Percentiles rank a stretch among this genome's conserved stretches.
phyloP scores from a whole-genome alignment of 179 eudicot genomes.

The Amaranthus tricolor region DNA sequence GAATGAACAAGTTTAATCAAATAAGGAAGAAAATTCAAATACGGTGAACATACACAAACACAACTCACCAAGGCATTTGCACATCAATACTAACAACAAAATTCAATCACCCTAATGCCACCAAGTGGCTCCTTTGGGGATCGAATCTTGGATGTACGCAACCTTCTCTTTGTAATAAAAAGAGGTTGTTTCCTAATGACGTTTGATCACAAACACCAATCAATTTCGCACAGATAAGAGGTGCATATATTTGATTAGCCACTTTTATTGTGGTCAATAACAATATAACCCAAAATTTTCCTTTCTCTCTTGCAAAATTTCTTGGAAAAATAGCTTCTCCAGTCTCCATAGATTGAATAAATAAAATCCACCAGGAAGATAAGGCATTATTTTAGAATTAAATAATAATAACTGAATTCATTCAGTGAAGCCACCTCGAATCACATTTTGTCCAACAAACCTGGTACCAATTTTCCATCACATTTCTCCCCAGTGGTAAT shows the following conservation, averaged over 20 bases:
- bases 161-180: too few species aligned
- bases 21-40: not conserved
- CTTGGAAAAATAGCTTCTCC: not conserved
- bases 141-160: too few species aligned
- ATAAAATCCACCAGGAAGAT: not conserved
- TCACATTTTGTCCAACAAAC: not conserved
- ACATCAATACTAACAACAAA: not conserved
- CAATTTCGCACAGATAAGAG: too few species aligned
- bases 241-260: too few species aligned
- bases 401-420: not conserved
- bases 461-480: not conserved
- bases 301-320: conserved; percentile 2
- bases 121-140: not conserved
- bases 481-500: not conserved
- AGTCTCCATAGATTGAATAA: too few species aligned
- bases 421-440: not conserved
- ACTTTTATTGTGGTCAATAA: too few species aligned
- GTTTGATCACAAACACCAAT: too few species aligned
- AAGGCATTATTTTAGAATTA: not conserved
- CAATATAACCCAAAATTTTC: not conserved
- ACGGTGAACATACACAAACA: not conserved
- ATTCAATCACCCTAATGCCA: not conserved
- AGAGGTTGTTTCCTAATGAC: too few species aligned
- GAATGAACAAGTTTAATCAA: conserved; percentile 7
- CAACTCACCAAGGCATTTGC: not conserved